Evolutionary conservation across 371 early-diverging fungal species (phyloP), one percentile per base, ranked within the genome.

Genomic region (Rhizoclosmatium hyalinum): DNA sequence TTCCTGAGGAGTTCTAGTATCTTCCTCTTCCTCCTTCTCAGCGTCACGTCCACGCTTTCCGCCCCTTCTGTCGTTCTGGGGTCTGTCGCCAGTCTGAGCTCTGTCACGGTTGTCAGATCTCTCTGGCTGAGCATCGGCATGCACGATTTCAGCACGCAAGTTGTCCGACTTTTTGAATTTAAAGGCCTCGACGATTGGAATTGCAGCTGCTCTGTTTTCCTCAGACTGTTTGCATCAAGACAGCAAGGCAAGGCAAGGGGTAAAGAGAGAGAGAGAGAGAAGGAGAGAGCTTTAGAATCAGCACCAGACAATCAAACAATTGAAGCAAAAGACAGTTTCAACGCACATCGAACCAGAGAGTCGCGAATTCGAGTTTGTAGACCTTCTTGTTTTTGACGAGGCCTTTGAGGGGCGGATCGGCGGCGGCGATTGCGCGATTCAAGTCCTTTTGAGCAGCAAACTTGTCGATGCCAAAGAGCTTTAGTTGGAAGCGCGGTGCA

Each of bases 1-100:
- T 78, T 93, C 91, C 45, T 83, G 78, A 19, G 89, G 89, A 6
- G 91, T 83, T 64, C 90, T 88, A 14, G 76, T 72, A 56, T 84
- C 85, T 19, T 69, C 75, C 17, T 46, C n/a, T 10, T 63, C 46
- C 43, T 44, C 73, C 39, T 65, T 58, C 39, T 46, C 56, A 3
- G 53, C 68, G 46, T 66, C 73, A 44, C 21, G 32, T 43, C 62
- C 17, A 4, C 61, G 50, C 8, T 57, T 68, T 44, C 42, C 45
- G 43, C 65, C 72, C 46, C 5, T 47, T 43, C 58, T 62, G 56
- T 53, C 69, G 6, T 65, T 21, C 47, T 24, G 57, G 55, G 39
- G 8, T 14, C 63, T 10, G 1, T 47, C 61, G 32, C 32, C 32
- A 1, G 32, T 32, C 32, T 32, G 32, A 32, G 32, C 32, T 32